Base-by-base conservation (phyloP, 1,284 basidiomycete species). In the Lentinula novae-zelandiae region DNA sequence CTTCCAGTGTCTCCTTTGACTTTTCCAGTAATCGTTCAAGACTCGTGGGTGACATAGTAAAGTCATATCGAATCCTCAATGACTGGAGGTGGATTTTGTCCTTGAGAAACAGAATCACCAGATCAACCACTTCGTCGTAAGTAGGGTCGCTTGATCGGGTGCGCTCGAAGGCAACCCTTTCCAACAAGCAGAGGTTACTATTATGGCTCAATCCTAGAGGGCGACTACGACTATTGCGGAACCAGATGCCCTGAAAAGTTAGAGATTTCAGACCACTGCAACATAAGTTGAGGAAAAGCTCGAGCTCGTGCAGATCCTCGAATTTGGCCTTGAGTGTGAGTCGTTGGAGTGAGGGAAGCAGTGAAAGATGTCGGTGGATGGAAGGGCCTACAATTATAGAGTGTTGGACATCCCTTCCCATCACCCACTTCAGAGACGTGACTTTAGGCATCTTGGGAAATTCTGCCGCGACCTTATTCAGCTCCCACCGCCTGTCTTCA, bases 401-500 rank as follows among this genome's bases (percentile, higher is more conserved):
- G 13, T 58, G 57, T 13, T 27, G 57, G 20, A 58, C 31, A 17
- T 58, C 57, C 9, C 49, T 53, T n/a, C 46, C 57, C 12, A 58
- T n/a, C 3, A 58, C 12, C 57, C 57, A 58, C 27, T 44, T 52
- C 49, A 58, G n/a, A 15, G 49, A 52, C 8, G 49, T 52, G 38
- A 58, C 57, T 52, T 40, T 58, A 9, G 57, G 57, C 57, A 58
- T 58, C 12, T 10, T 1, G 40, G 57, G 57, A 33, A 58, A 39
- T 7, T 58, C 51, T 44, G 49, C 12, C 2, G 49, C 57, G 3
- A 8, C 20, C 13, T 33, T 31, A n/a, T 33, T 52, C 1, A 58
- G n/a, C 38, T 58, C 57, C 57, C 57, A 58, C 12, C 49, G 39
- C 31, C n/a, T 58, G 51, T 58, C 57, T 34, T 58, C 57, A 12